Conservation (phyloP, 345 rosid genomes). For the Geranium rotundifolium region DNA sequence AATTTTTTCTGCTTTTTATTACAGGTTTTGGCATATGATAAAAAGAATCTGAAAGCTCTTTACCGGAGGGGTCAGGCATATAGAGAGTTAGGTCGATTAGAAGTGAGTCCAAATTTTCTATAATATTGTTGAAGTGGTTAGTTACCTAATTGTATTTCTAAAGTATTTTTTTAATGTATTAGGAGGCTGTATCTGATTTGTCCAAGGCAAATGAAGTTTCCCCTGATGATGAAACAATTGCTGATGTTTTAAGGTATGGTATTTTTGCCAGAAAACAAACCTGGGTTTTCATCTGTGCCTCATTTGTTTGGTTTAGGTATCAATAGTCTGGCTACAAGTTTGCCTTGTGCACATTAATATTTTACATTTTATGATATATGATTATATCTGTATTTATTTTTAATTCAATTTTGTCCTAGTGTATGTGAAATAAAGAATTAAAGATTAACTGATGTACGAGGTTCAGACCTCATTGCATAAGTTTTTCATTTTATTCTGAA, state of each 20-base stretch:
- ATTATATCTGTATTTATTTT: too few relatives aligned
- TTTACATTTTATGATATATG: neutral
- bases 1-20: neutral
- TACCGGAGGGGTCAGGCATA: constrained; percentile 97
- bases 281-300: neutral
- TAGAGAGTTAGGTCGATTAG: constrained; percentile 57
- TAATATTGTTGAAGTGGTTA: neutral
- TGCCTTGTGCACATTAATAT: too few relatives aligned
- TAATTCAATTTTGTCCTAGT: neutral
- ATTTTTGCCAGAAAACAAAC: neutral
- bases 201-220: constrained; percentile 67
- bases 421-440: neutral
- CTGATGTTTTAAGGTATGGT: constrained; percentile 59
- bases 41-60: constrained; percentile 78
- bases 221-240: constrained; percentile 82
- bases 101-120: constrained; percentile 40
- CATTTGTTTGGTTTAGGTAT: neutral
- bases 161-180: constrained; percentile 4
- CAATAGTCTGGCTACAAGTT: neutral
- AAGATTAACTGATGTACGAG: neutral
- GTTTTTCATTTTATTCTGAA: neutral
- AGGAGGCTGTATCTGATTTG: constrained; percentile 86
- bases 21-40: constrained; percentile 75
- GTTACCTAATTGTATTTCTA: neutral
- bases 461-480: neutral